These are phyloP conservation scores for Vinca minor DNA, from an alignment of 257 asterid genomes.

Conservation along the genomic window DNA sequence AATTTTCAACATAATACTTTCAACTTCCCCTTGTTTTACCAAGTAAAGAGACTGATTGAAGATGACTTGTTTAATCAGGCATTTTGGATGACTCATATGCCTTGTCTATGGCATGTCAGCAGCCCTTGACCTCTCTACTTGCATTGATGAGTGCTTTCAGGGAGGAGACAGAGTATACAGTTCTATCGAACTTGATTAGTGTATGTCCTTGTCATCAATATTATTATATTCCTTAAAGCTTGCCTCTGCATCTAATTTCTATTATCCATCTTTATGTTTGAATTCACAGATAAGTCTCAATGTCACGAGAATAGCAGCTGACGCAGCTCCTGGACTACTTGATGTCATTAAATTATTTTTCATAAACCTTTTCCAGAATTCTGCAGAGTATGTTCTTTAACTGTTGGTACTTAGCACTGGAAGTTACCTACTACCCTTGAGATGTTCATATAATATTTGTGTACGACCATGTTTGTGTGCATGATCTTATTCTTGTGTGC, in stretches of 20 bases:
- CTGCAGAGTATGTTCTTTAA: constrained; percentile 62
- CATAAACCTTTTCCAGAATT: constrained; percentile 71
- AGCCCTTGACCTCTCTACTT: constrained; percentile 68
- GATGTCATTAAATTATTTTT: constrained; percentile 56
- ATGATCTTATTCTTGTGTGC: too few species aligned
- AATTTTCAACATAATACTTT: constrained; percentile 6
- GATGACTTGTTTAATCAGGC: constrained; percentile 48
- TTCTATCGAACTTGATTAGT: constrained; percentile 63
- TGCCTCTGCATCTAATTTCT: constrained; percentile 5
- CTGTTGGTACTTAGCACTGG: constrained; percentile 1
- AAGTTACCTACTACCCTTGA: background rate
- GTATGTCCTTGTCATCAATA: constrained; percentile 34
- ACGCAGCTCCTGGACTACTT: constrained; percentile 65
- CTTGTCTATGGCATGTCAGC: constrained; percentile 77
- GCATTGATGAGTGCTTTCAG: constrained; percentile 76
- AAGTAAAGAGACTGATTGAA: constrained; percentile 6
- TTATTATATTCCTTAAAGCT: constrained; percentile 8
- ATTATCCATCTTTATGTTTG: constrained; percentile 12
- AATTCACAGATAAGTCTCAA: constrained; percentile 56
- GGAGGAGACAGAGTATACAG: constrained; percentile 74
- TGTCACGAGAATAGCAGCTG: constrained; percentile 60
- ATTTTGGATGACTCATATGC: constrained; percentile 79
- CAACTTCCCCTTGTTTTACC: constrained; percentile 3
- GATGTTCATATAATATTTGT: background rate
- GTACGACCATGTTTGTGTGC: background rate